Evolutionary conservation across 179 eudicot species (phyloP).

Genomic region (Nepenthes alata): DNA sequence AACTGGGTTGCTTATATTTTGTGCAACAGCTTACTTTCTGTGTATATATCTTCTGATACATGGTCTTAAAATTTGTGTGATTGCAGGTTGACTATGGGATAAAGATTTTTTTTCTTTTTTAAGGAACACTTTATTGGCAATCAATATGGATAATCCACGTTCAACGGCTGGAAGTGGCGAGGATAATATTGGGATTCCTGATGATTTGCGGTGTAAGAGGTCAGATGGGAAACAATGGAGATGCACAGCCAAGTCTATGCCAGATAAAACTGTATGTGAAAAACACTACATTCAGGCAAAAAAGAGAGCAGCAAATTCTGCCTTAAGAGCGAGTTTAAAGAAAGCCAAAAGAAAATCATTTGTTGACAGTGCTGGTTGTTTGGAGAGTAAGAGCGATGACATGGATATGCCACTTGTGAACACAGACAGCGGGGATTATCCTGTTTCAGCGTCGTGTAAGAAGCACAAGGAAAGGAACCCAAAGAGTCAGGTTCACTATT

Average conservation of each 20-base stretch:
- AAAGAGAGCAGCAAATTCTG: slow-evolving; percentile 96
- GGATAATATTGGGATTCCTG: slow-evolving; percentile 66
- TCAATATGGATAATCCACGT: slow-evolving; percentile 45
- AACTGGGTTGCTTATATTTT: no score
- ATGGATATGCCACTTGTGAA: slow-evolving; percentile 41
- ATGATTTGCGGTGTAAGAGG: slow-evolving; percentile 92
- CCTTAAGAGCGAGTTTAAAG: slow-evolving; percentile 72
- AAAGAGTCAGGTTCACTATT: slow-evolving; percentile 29
- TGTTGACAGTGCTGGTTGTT: slow-evolving; percentile 47
- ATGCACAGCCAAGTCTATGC: slow-evolving; percentile 98
- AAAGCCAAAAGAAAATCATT: slow-evolving; percentile 57
- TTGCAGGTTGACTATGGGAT: no score
- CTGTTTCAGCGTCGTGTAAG: slow-evolving; percentile 29
- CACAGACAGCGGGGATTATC: slow-evolving; percentile 30
- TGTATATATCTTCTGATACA: no score
- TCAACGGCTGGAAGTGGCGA: slow-evolving; percentile 41
- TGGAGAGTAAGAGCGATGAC: slow-evolving; percentile 84
- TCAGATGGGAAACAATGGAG: slow-evolving; percentile 99
- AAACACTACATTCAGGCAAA: slow-evolving; percentile 97
- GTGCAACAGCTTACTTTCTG: no score
- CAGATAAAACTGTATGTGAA: slow-evolving; percentile 93
- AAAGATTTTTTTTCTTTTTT: not conserved
- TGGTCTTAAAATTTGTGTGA: no score
- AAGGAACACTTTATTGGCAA: not conserved
- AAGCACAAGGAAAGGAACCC: slow-evolving; percentile 29